Base-by-base conservation (phyloP, 345 rosid species). In the Erodium maritimum region DNA sequence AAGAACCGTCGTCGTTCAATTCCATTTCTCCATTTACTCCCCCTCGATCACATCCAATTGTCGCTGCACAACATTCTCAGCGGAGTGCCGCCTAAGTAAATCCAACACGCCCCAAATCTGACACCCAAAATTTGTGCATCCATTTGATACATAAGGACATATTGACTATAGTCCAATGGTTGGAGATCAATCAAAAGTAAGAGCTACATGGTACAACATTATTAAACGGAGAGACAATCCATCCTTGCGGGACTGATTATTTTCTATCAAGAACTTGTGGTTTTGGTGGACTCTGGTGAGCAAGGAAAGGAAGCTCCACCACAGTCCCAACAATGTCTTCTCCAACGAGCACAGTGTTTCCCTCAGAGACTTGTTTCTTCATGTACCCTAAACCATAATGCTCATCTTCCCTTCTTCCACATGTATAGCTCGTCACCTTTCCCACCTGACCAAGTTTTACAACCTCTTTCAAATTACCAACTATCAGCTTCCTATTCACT, bases 351-450 rank as follows among this genome's bases (percentile, higher is more conserved):
- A 87, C 87, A 50, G 73, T 60, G 64, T 67, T 76, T 17, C 91
- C 93, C 29, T 61, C 67, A 4, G 73, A 61, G 61, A 72, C 77
- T 72, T 76, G 60, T 57, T 64, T 79, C 73, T 80, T 90, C 63
- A 87, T 80, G 79, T 90, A 90, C 60, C 94, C 95, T 64, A 90
- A 71, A 50, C 83, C 97, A 57, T 77, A 82, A 68, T 83, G 76
- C 21, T 67, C 71, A 0, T 74, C 69, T 64, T 70, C 77, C 23
- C 73, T 79, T 62, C 65, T 71, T 57, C 80, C 87, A 0, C 14
- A 52, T 51, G 89, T 77, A 69, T 79, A 83, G 82, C 97, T 87
- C 22, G 97, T 87, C 64, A 85, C 73, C 70, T 72, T 85, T 19
- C 97, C 95, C 7, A 87, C 85, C 95, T 87, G 60, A 61, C 59